Conservation (phyloP, 73 alveolate species). For the Paraurostyla sp. region DNA sequence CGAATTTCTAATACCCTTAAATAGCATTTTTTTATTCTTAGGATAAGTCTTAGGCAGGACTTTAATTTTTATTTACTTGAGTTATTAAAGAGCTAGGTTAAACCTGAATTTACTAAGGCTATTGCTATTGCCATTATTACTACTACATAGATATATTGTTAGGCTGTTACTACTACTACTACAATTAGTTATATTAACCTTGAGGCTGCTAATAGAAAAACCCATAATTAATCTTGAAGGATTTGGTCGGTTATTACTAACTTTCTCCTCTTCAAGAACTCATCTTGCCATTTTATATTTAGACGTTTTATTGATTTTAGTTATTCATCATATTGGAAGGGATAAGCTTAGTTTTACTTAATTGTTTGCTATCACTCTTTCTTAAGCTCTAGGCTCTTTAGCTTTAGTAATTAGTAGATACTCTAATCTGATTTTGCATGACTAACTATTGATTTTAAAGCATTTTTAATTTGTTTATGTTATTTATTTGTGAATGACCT, state of each 20-base stretch:
- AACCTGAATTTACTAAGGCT: background rate
- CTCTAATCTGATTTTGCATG: background rate
- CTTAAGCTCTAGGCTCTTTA: constrained; percentile 2
- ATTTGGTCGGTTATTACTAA: background rate
- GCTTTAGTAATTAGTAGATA: background rate
- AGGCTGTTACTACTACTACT: too few relatives aligned
- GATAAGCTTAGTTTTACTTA: background rate
- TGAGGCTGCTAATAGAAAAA: background rate
- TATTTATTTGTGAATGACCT: background rate
- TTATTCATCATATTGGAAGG: background rate
- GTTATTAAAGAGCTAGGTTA: background rate
- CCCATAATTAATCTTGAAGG: background rate
- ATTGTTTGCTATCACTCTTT: background rate
- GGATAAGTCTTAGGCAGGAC: background rate
- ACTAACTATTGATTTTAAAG: background rate
- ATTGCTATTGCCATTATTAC: too few relatives aligned
- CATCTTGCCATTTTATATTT: background rate
- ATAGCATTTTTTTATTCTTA: constrained; percentile 14
- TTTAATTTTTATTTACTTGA: constrained; percentile 19
- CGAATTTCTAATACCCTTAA: constrained; percentile 20
- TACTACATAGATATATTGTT: too few relatives aligned
- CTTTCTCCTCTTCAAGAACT: constrained; percentile 14
- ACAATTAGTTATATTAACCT: background rate
- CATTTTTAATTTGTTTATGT: background rate
- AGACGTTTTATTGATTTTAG: background rate